A percentile compares a stretch with the other conserved stretches of the same genome.
phyloP scores from a whole-genome alignment of 1,284 basidiomycete species.

The Ganoderma multipileum region DNA sequence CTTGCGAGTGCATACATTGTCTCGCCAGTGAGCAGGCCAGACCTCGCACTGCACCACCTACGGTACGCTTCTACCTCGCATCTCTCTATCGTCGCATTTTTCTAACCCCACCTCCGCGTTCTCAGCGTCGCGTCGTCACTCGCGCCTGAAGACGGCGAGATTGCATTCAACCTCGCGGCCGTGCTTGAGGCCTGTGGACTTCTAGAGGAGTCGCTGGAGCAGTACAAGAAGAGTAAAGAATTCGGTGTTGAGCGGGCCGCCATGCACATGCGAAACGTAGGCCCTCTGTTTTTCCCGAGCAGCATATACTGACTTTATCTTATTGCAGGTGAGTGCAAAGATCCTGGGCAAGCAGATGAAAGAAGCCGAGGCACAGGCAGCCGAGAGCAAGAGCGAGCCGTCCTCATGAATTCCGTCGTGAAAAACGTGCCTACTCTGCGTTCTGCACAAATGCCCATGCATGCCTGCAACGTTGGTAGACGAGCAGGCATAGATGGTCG shows the following conservation, averaged over 20 bases:
- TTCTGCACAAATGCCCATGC: background rate
- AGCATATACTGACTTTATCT: constrained; percentile 17
- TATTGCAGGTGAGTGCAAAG: constrained; percentile 75
- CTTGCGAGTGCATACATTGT: constrained; percentile 95
- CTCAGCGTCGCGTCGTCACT: constrained; percentile 84
- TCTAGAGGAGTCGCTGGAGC: constrained; percentile 80
- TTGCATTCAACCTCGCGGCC: constrained; percentile 93
- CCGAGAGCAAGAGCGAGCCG: constrained; percentile 33
- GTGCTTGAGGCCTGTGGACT: constrained; percentile 87
- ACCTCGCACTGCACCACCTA: constrained; percentile 90
- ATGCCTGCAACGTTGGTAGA: background rate
- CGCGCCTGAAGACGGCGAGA: constrained; percentile 92
- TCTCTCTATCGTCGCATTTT: constrained; percentile 26
- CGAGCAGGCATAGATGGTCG: background rate
- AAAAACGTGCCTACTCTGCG: background rate
- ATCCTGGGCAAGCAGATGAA: constrained; percentile 74
- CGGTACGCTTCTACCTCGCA: constrained; percentile 56
- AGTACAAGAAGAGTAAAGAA: constrained; percentile 82
- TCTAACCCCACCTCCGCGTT: background rate
- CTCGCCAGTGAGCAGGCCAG: constrained; percentile 83
- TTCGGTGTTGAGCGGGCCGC: constrained; percentile 86
- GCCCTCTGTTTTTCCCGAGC: constrained; percentile 33
- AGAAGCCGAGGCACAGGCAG: constrained; percentile 45
- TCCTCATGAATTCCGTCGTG: constrained; percentile 2
- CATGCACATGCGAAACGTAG: constrained; percentile 86